Conservation (phyloP, 352 stramenopile genomes). For the Globisporangium cederbergense region DNA sequence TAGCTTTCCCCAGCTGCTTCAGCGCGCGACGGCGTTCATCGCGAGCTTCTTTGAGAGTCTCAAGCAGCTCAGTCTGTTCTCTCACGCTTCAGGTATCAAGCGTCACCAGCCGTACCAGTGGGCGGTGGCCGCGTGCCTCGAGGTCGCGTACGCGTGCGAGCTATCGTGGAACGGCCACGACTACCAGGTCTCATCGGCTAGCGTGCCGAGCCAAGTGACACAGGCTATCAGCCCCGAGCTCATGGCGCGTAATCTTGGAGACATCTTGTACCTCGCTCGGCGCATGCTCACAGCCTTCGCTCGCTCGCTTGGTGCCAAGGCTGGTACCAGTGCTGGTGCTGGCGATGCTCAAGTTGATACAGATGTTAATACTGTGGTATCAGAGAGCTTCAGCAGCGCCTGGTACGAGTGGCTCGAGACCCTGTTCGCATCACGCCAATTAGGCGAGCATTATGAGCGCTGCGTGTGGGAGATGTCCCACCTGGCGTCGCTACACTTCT, state of each 20-base stretch:
- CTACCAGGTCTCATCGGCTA: conserved; percentile 49
- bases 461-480: conserved; percentile 74
- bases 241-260: conserved; percentile 59
- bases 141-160: conserved; percentile 75
- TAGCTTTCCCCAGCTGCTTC: conserved; percentile 55
- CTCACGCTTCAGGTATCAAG: conserved; percentile 16
- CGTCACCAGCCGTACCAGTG: conserved; percentile 62
- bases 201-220: conserved; percentile 34
- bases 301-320: not conserved
- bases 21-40: conserved; percentile 56
- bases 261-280: conserved; percentile 72
- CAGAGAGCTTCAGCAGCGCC: conserved; percentile 4
- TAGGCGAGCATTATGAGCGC: conserved; percentile 38
- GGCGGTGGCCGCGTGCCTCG: conserved; percentile 68
- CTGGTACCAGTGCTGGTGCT: not conserved
- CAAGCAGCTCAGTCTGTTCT: conserved; percentile 18
- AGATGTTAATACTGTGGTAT: conserved; percentile 3
- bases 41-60: conserved; percentile 43
- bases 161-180: conserved; percentile 69
- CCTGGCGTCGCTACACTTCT: conserved; percentile 74
- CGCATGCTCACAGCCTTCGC: conserved; percentile 52
- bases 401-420: conserved; percentile 61
- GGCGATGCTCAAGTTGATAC: not conserved
- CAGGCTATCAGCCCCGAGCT: conserved; percentile 52
- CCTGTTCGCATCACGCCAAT: conserved; percentile 30